These are phyloP conservation scores for Striga hermonthica DNA, from an alignment of 305 asterid species.

Conservation along the genomic window DNA sequence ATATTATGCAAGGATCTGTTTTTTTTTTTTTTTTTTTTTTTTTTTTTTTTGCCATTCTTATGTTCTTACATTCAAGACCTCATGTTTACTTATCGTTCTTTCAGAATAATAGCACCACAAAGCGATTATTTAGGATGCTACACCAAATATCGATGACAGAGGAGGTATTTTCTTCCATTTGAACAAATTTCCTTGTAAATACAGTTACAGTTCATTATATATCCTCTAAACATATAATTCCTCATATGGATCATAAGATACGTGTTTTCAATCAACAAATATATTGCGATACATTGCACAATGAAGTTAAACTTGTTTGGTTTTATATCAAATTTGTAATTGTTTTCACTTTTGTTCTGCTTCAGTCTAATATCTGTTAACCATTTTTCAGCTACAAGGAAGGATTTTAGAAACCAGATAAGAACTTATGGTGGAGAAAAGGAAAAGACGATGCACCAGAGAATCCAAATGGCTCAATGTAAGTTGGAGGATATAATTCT, in stretches of 20 bases:
- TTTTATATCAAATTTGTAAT: slow-evolving; percentile 20
- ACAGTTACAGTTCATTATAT: slow-evolving; percentile 69
- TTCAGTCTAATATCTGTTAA: slow-evolving; percentile 28
- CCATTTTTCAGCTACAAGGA: slow-evolving; percentile 94
- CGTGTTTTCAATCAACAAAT: slow-evolving; percentile 94
- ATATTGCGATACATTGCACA: slow-evolving; percentile 25
- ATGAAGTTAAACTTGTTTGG: too few relatives aligned
- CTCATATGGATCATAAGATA: slow-evolving; percentile 90
- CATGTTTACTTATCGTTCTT: slow-evolving; percentile 35
- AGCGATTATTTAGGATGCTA: slow-evolving; percentile 54
- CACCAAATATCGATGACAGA: slow-evolving; percentile 75
- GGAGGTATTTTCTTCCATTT: slow-evolving; percentile 63
- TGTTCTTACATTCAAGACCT: slow-evolving; percentile 27
- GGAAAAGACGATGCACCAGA: slow-evolving; percentile 92
- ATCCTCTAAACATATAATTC: slow-evolving; percentile 86
- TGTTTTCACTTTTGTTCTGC: slow-evolving; percentile 25
- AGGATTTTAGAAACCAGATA: slow-evolving; percentile 97
- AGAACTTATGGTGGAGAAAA: slow-evolving; percentile 99
- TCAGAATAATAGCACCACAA: slow-evolving; percentile 54
- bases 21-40: too few relatives aligned
- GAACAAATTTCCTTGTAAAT: slow-evolving; percentile 29
- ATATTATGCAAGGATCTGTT: slow-evolving; percentile 62
- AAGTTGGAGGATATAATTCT: too few relatives aligned
- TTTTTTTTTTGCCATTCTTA: slow-evolving; percentile 23
- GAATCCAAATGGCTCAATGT: slow-evolving; percentile 62